Base-by-base conservation (phyloP, 176 grass and related monocot species). In the Elymus sibiricus region DNA sequence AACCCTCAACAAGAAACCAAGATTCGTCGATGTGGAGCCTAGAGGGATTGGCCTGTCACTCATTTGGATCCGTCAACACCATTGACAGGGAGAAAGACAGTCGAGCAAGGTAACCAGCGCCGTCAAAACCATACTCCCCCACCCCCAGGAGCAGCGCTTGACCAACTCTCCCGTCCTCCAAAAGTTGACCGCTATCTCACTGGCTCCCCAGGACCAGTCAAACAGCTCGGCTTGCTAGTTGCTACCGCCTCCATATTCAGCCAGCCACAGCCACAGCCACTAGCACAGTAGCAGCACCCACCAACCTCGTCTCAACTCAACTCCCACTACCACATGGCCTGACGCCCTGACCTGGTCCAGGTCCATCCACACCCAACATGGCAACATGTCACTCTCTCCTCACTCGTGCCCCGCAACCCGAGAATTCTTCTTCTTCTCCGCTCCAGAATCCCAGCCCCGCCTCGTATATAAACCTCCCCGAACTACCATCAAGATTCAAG, bases 221-320 rank as follows among this genome's bases (percentile, higher is more conserved):
- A 85, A 77, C 83, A 26, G 8, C 28, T 28, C 42, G 28, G 77
- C 60, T 28, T 85, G 73, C 67, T 43, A 7, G 42, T 28, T 85
- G 73, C 67, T 43, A 7, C 5, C 13, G 2, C 7, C 43, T 43
- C 7, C 40, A 43, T 43, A 43, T 43, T 44, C 42, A 46, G 43
- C 43, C 11, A 1, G 49, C 49, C 15, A 47, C 42, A 46, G 44
- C 44, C 47, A 17, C 66, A 12, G 39, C n/a, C 39, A 3, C 70
- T 42, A 42, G 14, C 9, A 15, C 24, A 29, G 29, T 29, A 29
- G 29, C 6, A n/a, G 3, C 6, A 40, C 39, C 49, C 2, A 2
- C 49, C 53, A 58, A 21, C 53, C 53, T 58, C 53, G 19, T 58
- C 53, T 58, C 53, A 22, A 3, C 53, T 5, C 32, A 40, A 2